phyloP scores from a whole-genome alignment of 1,139 yeast genomes.

The Sugiyamaella xylanicola region DNA sequence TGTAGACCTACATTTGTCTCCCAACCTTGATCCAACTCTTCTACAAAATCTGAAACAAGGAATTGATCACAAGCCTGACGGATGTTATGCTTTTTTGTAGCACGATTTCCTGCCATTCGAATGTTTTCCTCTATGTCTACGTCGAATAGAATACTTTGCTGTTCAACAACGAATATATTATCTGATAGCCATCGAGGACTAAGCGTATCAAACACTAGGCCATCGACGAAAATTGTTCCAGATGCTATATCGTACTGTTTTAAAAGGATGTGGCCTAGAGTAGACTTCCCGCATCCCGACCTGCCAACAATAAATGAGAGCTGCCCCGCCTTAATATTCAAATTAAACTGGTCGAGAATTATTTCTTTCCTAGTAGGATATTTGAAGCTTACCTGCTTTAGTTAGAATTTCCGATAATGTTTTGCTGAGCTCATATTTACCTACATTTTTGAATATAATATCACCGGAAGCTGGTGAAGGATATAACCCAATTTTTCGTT shows the following conservation, averaged over 20 bases:
- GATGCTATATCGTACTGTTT: constrained; percentile 54
- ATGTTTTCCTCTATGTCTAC: constrained; percentile 67
- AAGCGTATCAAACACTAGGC: constrained; percentile 48
- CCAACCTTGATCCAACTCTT: constrained; percentile 54
- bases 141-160: constrained; percentile 64
- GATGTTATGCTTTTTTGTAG: constrained; percentile 6
- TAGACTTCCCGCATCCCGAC: constrained; percentile 93
- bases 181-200: constrained; percentile 57
- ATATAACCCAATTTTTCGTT: constrained; percentile 16
- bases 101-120: constrained; percentile 42
- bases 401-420: constrained; percentile 5
- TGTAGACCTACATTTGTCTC: constrained; percentile 53
- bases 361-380: constrained; percentile 59
- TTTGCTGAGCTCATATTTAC: constrained; percentile 12
- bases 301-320: constrained; percentile 72
- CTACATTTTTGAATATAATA: constrained; percentile 43
- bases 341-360: constrained; percentile 51
- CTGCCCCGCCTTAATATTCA: constrained; percentile 51
- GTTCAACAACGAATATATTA: constrained; percentile 74
- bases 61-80: constrained; percentile 24
- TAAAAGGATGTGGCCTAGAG: constrained; percentile 64
- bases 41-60: constrained; percentile 45
- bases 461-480: constrained; percentile 14
- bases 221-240: constrained; percentile 62
- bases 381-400: constrained; percentile 47